Conservation (phyloP, 208 protist species). For the Leishmania amazonensis region DNA sequence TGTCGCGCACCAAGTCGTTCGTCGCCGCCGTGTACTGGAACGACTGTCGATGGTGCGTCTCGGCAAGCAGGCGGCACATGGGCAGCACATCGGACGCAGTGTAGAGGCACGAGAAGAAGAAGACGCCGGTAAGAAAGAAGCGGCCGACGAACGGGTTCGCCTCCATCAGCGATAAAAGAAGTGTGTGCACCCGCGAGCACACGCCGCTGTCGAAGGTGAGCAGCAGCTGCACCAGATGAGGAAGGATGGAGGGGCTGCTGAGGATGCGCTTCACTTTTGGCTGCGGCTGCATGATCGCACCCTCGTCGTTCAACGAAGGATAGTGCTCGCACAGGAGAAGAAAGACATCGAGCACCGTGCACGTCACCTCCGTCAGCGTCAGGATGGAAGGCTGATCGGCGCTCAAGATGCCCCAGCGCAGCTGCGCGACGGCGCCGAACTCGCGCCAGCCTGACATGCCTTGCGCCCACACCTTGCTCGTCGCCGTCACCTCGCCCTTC, state of each 20-base stretch:
- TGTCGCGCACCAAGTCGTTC: conserved; percentile 64
- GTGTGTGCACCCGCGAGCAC: conserved; percentile 79
- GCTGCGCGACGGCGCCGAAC: conserved; percentile 87
- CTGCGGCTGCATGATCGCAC: conserved; percentile 91
- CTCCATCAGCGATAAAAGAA: conserved; percentile 88
- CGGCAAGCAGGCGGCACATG: conserved; percentile 79
- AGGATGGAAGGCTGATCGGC: conserved; percentile 68
- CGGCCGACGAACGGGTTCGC: conserved; percentile 85
- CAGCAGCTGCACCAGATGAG: conserved; percentile 94
- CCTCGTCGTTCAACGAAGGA: conserved; percentile 83
- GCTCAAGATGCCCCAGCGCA: conserved; percentile 90
- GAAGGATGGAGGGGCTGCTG: conserved; percentile 77
- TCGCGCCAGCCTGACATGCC: conserved; percentile 92
- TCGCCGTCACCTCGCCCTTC: conserved; percentile 46
- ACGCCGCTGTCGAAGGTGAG: conserved; percentile 91
- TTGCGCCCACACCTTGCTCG: conserved; percentile 94
- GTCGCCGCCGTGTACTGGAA: conserved; percentile 56
- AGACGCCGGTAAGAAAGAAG: conserved; percentile 93
- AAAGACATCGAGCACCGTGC: conserved; percentile 92
- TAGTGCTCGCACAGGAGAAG: conserved; percentile 86
- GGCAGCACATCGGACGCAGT: conserved; percentile 93
- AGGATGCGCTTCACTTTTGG: conserved; percentile 92
- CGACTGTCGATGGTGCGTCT: conserved; percentile 88
- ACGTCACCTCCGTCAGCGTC: conserved; percentile 88
- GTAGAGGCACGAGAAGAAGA: conserved; percentile 96